Base-by-base conservation (phyloP, 306 rosid genomes). In the Prunus fruticosa region DNA sequence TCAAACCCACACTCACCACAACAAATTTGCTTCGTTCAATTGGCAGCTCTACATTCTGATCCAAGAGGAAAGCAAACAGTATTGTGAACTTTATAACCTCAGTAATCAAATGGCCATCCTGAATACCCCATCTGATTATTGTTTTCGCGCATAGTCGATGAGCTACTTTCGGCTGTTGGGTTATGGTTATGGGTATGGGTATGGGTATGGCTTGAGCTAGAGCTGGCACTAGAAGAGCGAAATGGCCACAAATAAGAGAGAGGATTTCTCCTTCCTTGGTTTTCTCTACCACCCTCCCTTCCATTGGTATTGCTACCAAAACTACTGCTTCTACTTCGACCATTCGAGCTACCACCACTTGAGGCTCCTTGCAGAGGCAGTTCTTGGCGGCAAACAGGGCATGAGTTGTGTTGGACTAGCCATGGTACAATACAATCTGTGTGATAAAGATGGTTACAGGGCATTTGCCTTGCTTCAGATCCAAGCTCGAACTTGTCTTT, bases 361-460 rank as follows among this genome's bases (percentile, higher is more conserved):
- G 78, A 79, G 23, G 64, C 76, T 79, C 86, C 89, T 46, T 86
- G 88, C 0, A 80, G 87, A 5, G 88, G 89, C 81, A 87, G 77
- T 77, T 89, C 97, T 76, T 89, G 92, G 70, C 94, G 92, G 78
- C 97, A 91, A 58, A 89, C 93, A 49, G 94, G 97, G 84, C 97
- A 89, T 46, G 91, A 77, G 82, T 91, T 89, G 82, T 89, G 92
- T 80, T 89, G 89, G 15, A 84, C 87, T 64, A 91, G 77, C 97
- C 97, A 91, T 27, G 97, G 93, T 67, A 89, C 78, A 52, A 91
- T 91, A 72, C 97, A 91, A 67, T 91, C 91, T 1, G 86, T 52
- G 76, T 91, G 97, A 63, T 89, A 89, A 5, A 91, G 46, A 61
- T 91, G 97, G 69, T 87, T 75, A 69, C 97, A 91, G 6, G 91